These are phyloP conservation scores for Hypoxylon sp. DNA, from an alignment of 2,329 filamentous ascomycete species.

Conservation along the genomic window DNA sequence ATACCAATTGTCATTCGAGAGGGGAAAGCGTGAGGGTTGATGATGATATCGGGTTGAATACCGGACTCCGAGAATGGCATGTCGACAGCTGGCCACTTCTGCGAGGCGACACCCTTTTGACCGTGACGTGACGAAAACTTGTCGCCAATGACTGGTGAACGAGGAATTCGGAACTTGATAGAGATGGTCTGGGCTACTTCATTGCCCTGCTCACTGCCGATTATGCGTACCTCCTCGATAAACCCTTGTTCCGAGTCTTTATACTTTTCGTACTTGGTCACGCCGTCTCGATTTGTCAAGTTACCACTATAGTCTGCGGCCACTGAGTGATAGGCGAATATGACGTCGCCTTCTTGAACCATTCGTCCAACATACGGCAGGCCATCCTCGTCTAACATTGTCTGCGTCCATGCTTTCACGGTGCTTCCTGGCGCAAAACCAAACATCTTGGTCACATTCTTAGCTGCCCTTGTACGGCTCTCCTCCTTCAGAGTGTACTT, in stretches of 20 bases:
- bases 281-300: slow-evolving; percentile 85
- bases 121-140: slow-evolving; percentile 99
- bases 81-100: slow-evolving; percentile 93
- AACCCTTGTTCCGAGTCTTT: slow-evolving; percentile 91
- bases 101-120: slow-evolving; percentile 96
- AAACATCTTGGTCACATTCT: slow-evolving; percentile 83
- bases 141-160: slow-evolving; percentile 93
- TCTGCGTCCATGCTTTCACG: slow-evolving; percentile 76
- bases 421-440: slow-evolving; percentile 86
- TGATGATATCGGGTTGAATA: slow-evolving; percentile 97
- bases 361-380: slow-evolving; percentile 83
- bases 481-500: slow-evolving; percentile 88
- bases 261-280: slow-evolving; percentile 92
- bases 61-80: slow-evolving; percentile 98
- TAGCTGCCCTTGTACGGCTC: slow-evolving; percentile 72
- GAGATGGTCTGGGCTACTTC: slow-evolving; percentile 90
- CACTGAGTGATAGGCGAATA: slow-evolving; percentile 92
- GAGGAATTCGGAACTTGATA: slow-evolving; percentile 91
- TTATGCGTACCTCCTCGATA: slow-evolving; percentile 91
- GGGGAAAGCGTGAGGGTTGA: slow-evolving; percentile 99
- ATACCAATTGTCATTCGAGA: slow-evolving; percentile 99
- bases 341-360: slow-evolving; percentile 82
- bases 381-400: slow-evolving; percentile 86
- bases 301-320: slow-evolving; percentile 81
- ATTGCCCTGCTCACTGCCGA: slow-evolving; percentile 84